These are phyloP conservation scores for Lunasporangiospora selenospora DNA, from an alignment of 192 early-diverging fungal species.

Conservation along the genomic window DNA sequence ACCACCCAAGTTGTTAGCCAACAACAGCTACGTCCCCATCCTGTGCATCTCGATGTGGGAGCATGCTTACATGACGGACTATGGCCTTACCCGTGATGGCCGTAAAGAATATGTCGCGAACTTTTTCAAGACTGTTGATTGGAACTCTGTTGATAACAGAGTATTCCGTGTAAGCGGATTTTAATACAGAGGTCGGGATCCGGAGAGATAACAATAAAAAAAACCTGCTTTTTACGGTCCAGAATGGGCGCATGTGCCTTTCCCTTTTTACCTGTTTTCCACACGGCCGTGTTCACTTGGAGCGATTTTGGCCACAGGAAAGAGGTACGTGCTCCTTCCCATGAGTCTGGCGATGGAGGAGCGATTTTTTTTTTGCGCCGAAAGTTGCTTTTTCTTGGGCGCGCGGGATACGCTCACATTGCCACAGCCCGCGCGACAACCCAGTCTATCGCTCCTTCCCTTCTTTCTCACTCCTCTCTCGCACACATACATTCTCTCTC, in stretches of 20 bases:
- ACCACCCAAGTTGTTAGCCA: conserved; percentile 33
- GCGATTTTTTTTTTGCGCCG: too few species aligned
- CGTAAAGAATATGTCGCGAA: conserved; percentile 38
- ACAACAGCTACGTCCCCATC: conserved; percentile 50
- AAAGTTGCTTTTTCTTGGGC: too few species aligned
- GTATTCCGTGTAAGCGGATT: conserved; percentile 41
- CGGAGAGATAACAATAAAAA: not conserved
- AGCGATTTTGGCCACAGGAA: too few species aligned
- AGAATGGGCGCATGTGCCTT: not conserved
- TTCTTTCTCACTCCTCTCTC: not conserved
- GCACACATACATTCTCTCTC: not conserved
- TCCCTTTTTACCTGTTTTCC: not conserved
- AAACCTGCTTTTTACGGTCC: not conserved
- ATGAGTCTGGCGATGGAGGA: too few species aligned
- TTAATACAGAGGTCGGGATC: too few species aligned
- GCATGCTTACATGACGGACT: conserved; percentile 53
- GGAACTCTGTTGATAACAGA: conserved; percentile 37
- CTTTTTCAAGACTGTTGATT: conserved; percentile 52
- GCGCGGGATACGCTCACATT: too few species aligned
- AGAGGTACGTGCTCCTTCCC: too few species aligned
- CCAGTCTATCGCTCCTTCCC: too few species aligned
- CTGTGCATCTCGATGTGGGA: conserved; percentile 52
- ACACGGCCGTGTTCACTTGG: too few species aligned
- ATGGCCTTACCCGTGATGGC: conserved; percentile 45
- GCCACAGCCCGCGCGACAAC: too few species aligned